A percentile compares a stretch with the other conserved stretches of the same genome.
Evolutionary conservation across 225 moss, liverwort and hornwort species (phyloP).

Genomic region (Pleurozium schreberi): DNA sequence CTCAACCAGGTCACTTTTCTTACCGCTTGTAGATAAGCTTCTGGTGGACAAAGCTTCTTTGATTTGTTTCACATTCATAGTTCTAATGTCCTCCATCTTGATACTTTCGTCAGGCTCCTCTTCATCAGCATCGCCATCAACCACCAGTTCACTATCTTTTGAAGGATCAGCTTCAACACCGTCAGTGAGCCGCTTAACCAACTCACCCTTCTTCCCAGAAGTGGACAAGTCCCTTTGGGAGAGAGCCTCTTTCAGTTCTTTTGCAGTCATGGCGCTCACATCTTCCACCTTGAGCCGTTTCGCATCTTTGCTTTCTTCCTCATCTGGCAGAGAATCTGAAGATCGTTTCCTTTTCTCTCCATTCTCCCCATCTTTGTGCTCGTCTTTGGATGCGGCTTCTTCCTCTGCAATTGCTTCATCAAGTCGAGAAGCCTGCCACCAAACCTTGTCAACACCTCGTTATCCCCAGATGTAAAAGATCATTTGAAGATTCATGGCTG

Average conservation of each 20-base stretch:
- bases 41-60: constrained; percentile 39
- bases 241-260: constrained; percentile 49
- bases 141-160: background rate
- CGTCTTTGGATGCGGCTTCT: background rate
- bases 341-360: constrained; percentile 17
- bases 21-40: constrained; percentile 40
- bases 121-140: background rate
- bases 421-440: constrained; percentile 56
- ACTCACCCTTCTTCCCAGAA: constrained; percentile 39
- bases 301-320: constrained; percentile 11
- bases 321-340: background rate
- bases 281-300: constrained; percentile 62
- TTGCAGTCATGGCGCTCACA: constrained; percentile 23
- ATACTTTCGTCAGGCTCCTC: constrained; percentile 23
- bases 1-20: constrained; percentile 40
- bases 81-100: constrained; percentile 48
- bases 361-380: background rate
- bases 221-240: constrained; percentile 27
- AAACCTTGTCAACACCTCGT: background rate
- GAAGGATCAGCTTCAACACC: too few species aligned
- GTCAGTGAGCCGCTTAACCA: constrained; percentile 15
- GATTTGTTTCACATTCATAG: constrained; percentile 48
- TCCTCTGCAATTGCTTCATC: constrained; percentile 57
- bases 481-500: background rate
- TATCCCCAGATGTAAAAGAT: background rate